These are phyloP conservation scores for Plantago lanceolata DNA, from an alignment of 305 asterid genomes.

Conservation along the genomic window DNA sequence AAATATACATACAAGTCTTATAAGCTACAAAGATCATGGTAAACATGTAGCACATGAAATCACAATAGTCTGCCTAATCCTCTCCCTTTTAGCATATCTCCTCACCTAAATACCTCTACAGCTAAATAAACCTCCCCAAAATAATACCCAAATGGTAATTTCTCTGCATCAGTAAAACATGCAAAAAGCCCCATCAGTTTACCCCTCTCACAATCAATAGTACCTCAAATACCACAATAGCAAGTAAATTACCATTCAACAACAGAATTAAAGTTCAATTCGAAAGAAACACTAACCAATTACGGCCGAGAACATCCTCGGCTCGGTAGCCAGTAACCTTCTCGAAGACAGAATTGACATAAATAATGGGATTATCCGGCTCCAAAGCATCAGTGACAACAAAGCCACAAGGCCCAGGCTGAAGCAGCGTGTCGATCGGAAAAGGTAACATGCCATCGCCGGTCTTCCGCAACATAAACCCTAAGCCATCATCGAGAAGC, in stretches of 20 bases:
- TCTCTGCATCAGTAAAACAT: no score
- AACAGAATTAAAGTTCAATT: background rate
- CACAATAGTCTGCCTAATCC: no score
- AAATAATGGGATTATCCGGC: conserved; percentile 72
- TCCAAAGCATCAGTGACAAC: conserved; percentile 78
- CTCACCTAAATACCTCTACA: no score
- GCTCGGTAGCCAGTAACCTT: conserved; percentile 82
- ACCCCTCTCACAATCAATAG: background rate
- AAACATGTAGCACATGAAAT: no score
- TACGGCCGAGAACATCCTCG: conserved; percentile 84
- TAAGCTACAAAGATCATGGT: no score
- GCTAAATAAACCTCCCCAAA: no score
- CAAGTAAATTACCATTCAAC: background rate
- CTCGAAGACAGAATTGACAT: conserved; percentile 84
- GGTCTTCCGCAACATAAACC: conserved; percentile 51
- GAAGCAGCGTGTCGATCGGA: conserved; percentile 61
- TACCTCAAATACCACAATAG: background rate
- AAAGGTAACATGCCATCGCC: conserved; percentile 55
- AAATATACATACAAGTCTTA: no score
- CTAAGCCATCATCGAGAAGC: conserved; percentile 41
- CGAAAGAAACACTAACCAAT: conserved; percentile 47
- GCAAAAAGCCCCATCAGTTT: no score
- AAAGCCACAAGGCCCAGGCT: conserved; percentile 87
- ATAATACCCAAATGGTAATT: no score
- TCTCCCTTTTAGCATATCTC: no score